Evolutionary conservation across 177 flowering plant genomes (phyloP).

Genomic region (Vitis hybrid): DNA sequence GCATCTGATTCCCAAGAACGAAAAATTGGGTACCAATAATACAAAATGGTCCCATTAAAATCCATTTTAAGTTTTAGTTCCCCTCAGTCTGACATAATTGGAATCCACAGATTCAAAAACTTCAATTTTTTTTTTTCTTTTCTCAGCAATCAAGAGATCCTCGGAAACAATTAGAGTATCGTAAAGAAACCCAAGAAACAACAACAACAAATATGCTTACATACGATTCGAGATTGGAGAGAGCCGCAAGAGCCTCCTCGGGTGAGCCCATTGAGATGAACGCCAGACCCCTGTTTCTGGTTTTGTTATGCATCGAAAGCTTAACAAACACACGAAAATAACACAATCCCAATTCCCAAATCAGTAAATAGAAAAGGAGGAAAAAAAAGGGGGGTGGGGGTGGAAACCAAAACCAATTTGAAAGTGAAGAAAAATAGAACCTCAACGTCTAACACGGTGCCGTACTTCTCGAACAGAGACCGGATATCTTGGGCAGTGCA

Average conservation of each 20-base stretch:
- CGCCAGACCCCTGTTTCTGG: constrained; percentile 76
- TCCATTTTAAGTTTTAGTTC: no score
- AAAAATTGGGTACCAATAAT: no score
- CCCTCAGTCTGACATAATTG: no score
- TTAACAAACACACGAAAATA: constrained; percentile 24
- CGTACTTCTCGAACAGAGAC: constrained; percentile 60
- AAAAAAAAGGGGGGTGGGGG: no score
- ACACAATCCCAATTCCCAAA: constrained; percentile 18
- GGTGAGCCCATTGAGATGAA: constrained; percentile 77
- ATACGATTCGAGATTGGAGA: constrained; percentile 56
- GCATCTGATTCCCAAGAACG: no score
- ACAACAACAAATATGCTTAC: constrained; percentile 43
- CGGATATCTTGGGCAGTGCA: constrained; percentile 61
- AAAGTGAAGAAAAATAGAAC: constrained; percentile 25
- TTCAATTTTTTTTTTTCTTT: no score
- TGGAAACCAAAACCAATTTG: background rate
- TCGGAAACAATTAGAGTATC: background rate
- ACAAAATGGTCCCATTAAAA: no score
- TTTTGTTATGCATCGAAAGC: constrained; percentile 76
- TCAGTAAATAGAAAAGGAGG: background rate
- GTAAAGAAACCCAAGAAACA: background rate
- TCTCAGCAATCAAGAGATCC: no score
- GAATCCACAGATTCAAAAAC: background rate
- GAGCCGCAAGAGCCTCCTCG: constrained; percentile 77
- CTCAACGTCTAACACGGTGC: constrained; percentile 75